phyloP scores from a whole-genome alignment of 257 asterid genomes.

The Lycium ferocissimum region DNA sequence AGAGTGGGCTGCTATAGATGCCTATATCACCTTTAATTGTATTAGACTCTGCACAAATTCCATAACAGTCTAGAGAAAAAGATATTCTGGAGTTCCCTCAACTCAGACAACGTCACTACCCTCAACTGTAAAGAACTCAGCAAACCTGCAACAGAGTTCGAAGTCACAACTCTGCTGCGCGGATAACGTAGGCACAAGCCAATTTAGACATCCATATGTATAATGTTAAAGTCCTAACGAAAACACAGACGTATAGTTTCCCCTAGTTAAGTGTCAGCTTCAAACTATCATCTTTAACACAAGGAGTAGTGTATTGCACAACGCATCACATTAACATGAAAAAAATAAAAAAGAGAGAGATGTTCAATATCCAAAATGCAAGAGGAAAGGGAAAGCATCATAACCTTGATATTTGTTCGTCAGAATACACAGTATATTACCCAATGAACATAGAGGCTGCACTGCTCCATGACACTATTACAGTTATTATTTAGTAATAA shows the following conservation, averaged over 20 bases:
- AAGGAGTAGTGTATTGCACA: not conserved
- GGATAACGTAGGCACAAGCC: not conserved
- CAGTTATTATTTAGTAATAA: not conserved
- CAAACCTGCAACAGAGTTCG: constrained; percentile 1
- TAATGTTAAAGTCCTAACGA: not conserved
- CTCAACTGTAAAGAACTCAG: not conserved
- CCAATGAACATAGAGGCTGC: not conserved
- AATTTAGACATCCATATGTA: not conserved
- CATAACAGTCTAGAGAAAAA: not conserved
- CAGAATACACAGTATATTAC: not conserved
- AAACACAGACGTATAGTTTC: no score
- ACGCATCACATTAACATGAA: not conserved
- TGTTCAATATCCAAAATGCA: not conserved
- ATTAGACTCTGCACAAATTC: not conserved
- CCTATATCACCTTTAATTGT: not conserved
- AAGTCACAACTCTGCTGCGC: not conserved
- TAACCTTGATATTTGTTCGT: not conserved
- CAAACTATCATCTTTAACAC: no score
- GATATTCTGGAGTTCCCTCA: not conserved
- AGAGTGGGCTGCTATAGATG: not conserved
- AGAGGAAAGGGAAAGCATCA: not conserved
- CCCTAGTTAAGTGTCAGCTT: not conserved
- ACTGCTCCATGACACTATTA: not conserved
- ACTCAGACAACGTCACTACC: not conserved
- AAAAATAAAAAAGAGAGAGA: not conserved